Evolutionary conservation across 768 basidiomycete species (phyloP).

Genomic region (Hysterangium stoloniferum): DNA sequence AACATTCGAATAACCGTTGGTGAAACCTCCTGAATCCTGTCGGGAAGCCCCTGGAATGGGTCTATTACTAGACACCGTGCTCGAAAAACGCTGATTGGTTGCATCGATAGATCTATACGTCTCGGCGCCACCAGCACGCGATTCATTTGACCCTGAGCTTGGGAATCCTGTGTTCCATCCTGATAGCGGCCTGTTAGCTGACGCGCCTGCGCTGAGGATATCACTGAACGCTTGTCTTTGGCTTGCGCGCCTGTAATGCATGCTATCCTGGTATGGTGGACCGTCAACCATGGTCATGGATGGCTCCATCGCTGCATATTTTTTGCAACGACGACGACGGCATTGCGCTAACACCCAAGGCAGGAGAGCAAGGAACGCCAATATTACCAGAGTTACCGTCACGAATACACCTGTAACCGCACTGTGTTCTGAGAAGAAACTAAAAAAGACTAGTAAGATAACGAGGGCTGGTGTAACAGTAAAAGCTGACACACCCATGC

Average conservation of each 20-base stretch:
- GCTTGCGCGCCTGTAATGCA: constrained; percentile 9
- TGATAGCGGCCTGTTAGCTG: constrained; percentile 2
- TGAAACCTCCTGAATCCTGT: background rate
- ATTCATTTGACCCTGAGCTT: background rate
- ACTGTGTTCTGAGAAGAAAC: constrained; percentile 5
- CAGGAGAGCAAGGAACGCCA: background rate
- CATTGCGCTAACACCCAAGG: background rate
- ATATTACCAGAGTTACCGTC: background rate
- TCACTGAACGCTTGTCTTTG: constrained; percentile 1
- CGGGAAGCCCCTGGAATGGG: background rate
- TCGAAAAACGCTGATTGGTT: background rate
- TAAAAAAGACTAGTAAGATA: background rate
- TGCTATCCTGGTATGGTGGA: constrained; percentile 1
- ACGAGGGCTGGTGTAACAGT: background rate
- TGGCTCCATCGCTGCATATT: background rate
- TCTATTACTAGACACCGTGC: background rate
- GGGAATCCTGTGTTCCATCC: no score
- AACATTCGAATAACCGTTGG: background rate
- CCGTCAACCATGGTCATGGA: background rate
- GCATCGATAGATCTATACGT: constrained; percentile 2
- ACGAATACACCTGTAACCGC: constrained; percentile 9
- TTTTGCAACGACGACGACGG: background rate
- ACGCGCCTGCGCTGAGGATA: constrained; percentile 9
- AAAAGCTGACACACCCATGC: background rate
- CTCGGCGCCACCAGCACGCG: background rate